Evolutionary conservation across 2,329 filamentous ascomycete genomes (phyloP).

Genomic region (Drechmeria coniospora): DNA sequence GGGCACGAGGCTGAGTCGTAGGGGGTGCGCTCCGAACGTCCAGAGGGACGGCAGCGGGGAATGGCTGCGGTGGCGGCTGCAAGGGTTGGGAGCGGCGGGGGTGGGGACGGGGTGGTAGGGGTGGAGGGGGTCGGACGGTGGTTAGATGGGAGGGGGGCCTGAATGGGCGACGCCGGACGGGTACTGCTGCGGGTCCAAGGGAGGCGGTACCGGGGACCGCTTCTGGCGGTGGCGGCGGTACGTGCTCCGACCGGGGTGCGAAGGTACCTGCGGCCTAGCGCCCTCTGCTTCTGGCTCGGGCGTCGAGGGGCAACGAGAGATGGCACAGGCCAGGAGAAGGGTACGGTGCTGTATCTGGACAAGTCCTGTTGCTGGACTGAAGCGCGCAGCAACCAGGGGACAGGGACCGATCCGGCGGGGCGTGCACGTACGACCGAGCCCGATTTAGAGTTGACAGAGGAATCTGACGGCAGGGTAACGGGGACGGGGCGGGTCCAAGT

Average conservation of each 20-base stretch:
- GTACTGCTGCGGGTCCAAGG: constrained; percentile 1
- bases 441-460: constrained; percentile 7
- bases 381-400: too few species aligned
- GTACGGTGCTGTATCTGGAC: too few species aligned
- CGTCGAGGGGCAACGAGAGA: constrained; percentile 2
- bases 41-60: constrained; percentile 3
- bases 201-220: constrained; percentile 2
- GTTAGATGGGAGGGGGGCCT: background rate
- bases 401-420: too few species aligned
- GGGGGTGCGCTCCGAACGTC: constrained; percentile 2
- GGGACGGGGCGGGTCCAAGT: background rate
- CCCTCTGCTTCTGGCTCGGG: too few species aligned
- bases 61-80: constrained; percentile 1
- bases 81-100: too few species aligned
- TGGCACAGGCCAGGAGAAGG: constrained; percentile 9
- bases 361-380: too few species aligned
- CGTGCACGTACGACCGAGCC: too few species aligned
- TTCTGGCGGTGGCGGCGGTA: constrained; percentile 2
- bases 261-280: constrained; percentile 4
- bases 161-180: constrained; percentile 1
- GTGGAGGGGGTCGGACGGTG: too few species aligned
- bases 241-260: constrained; percentile 4
- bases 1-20: constrained; percentile 28
- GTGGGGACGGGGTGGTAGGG: too few species aligned
- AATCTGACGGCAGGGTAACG: constrained; percentile 5